A percentile compares a stretch with the other conserved stretches of the same genome.
Conservation (phyloP, 2,329 filamentous ascomycete species). For the Fusarium pseudonygamai region DNA sequence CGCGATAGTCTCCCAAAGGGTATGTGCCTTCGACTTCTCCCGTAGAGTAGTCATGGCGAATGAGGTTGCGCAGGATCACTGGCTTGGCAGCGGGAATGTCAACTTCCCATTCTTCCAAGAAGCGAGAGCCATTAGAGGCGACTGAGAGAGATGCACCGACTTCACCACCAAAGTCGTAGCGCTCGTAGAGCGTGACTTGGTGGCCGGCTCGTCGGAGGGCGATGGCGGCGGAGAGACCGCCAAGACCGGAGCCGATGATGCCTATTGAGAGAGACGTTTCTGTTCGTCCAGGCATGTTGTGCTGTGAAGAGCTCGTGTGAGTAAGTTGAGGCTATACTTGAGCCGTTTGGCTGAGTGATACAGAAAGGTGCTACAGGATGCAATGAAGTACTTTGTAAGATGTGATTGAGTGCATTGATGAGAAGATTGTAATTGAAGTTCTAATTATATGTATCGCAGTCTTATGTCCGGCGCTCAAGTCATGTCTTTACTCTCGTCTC, state of each 20-base stretch:
- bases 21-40: constrained; percentile 6
- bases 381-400: neutral
- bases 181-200: constrained; percentile 61
- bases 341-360: neutral
- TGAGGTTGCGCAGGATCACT: constrained; percentile 4
- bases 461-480: neutral
- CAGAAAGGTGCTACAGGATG: neutral
- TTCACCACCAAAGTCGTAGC: constrained; percentile 68
- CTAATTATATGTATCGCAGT: neutral
- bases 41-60: constrained; percentile 14
- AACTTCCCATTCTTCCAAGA: constrained; percentile 69
- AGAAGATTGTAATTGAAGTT: neutral
- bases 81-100: constrained; percentile 16
- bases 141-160: constrained; percentile 70
- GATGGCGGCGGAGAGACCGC: constrained; percentile 62
- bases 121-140: constrained; percentile 70
- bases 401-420: neutral
- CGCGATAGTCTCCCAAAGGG: constrained; percentile 12
- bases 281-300: constrained; percentile 7
- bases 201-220: constrained; percentile 63
- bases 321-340: too few relatives aligned
- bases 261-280: constrained; percentile 13
- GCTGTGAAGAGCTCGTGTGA: too few relatives aligned
- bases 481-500: neutral
- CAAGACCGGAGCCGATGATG: constrained; percentile 59